phyloP scores from a whole-genome alignment of 257 asterid species.

The Craterostigma plantagineum region DNA sequence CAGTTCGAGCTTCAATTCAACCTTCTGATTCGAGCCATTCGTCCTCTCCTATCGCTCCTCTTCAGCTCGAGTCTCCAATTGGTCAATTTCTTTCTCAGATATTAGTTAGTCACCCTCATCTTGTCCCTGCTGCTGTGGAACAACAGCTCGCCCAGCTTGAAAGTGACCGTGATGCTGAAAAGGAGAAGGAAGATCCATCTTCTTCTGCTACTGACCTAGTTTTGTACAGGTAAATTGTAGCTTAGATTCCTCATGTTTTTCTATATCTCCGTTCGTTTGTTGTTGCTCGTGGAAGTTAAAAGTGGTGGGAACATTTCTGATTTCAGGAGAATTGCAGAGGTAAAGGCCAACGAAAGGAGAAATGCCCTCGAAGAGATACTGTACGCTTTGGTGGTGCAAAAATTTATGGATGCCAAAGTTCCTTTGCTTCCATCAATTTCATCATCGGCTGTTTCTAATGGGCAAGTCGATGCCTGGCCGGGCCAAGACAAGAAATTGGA shows the following conservation, averaged over 20 bases:
- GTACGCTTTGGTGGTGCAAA: conserved; percentile 75
- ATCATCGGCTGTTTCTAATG: conserved; percentile 7
- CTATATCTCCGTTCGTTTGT: too few species aligned
- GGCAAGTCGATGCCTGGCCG: conserved; percentile 43
- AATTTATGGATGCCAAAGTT: conserved; percentile 75
- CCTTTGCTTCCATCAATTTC: conserved; percentile 44
- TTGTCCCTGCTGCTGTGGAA: conserved; percentile 93
- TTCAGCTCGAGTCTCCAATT: conserved; percentile 78
- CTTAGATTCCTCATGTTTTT: background rate
- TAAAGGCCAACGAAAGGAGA: conserved; percentile 73
- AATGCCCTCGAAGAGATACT: conserved; percentile 80
- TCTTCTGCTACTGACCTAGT: conserved; percentile 76
- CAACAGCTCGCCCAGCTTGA: conserved; percentile 93
- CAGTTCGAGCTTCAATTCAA: conserved; percentile 30
- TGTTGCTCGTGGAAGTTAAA: background rate
- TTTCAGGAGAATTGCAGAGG: conserved; percentile 85
- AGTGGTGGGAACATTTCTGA: conserved; percentile 5
- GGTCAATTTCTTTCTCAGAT: conserved; percentile 81
- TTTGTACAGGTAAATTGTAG: conserved; percentile 50
- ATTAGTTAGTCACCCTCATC: conserved; percentile 74
- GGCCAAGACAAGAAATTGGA: conserved; percentile 36
- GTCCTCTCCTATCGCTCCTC: conserved; percentile 65
- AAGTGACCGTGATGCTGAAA: conserved; percentile 56
- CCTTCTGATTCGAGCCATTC: conserved; percentile 47
- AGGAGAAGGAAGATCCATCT: conserved; percentile 36